phyloP scores from a whole-genome alignment of 176 grass and related monocot species.

The Bromus sterilis region DNA sequence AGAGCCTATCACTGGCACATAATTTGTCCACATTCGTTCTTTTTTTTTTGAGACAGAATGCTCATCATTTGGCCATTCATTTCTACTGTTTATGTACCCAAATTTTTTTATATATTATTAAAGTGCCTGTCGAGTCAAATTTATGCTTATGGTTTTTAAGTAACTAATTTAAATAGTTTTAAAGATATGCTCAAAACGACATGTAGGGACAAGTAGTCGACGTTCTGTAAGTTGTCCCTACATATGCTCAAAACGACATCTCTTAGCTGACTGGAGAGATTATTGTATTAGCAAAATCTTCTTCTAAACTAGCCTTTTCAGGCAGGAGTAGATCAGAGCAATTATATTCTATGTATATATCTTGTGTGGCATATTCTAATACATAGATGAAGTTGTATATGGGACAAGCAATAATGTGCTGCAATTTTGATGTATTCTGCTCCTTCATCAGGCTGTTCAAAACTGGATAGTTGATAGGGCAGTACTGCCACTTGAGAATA shows the following conservation, averaged over 20 bases:
- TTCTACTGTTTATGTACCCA: background rate
- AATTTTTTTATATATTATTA: background rate
- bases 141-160: background rate
- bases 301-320: constrained; percentile 2
- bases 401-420: background rate
- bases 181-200: no score
- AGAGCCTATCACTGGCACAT: background rate
- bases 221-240: background rate
- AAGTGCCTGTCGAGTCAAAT: background rate
- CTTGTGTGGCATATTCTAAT: background rate
- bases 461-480: constrained; percentile 61
- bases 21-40: background rate
- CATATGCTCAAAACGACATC: background rate
- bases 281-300: background rate
- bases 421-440: constrained; percentile 5
- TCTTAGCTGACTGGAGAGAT: background rate
- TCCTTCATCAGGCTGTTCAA: constrained; percentile 62
- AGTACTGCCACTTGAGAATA: constrained; percentile 83
- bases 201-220: no score
- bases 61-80: background rate
- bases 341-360: background rate
- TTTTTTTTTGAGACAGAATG: background rate
- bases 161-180: background rate
- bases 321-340: background rate
- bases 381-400: background rate